A percentile compares a stretch with the other conserved stretches of the same genome.
Evolutionary conservation across 148 eudicot genomes (phyloP).

Genomic region (Limonium bicolor): DNA sequence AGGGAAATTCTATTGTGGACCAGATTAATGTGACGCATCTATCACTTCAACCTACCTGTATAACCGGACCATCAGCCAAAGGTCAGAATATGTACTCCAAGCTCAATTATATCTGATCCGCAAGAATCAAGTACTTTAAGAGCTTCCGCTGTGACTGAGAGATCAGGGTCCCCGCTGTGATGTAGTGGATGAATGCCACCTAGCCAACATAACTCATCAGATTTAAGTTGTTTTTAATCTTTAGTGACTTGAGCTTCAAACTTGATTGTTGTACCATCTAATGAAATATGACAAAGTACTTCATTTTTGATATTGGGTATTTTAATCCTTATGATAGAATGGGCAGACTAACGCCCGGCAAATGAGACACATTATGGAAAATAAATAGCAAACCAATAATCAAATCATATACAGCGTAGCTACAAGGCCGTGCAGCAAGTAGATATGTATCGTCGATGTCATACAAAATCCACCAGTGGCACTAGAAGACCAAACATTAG

Average conservation of each 20-base stretch:
- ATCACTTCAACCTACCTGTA: constrained; percentile 47
- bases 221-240: background rate
- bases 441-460: too few species aligned
- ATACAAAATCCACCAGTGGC: too few species aligned
- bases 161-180: constrained; percentile 97
- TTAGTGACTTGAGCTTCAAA: background rate
- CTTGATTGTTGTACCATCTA: background rate
- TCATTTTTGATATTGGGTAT: too few species aligned
- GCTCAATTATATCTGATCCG: constrained; percentile 85
- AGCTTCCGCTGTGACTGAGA: constrained; percentile 76
- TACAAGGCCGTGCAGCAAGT: too few species aligned
- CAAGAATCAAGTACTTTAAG: constrained; percentile 72
- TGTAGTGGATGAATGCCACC: constrained; percentile 90
- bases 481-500: too few species aligned
- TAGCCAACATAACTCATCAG: constrained; percentile 17
- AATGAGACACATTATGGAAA: too few species aligned
- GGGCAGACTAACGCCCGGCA: too few species aligned
- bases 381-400: too few species aligned
- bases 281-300: background rate
- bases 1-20: too few species aligned
- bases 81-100: constrained; percentile 95
- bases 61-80: constrained; percentile 92
- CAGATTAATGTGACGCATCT: background rate
- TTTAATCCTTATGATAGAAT: too few species aligned
- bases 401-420: background rate